Conservation (phyloP, 2,329 filamentous ascomycete genomes). For the Epichloe sp. region DNA sequence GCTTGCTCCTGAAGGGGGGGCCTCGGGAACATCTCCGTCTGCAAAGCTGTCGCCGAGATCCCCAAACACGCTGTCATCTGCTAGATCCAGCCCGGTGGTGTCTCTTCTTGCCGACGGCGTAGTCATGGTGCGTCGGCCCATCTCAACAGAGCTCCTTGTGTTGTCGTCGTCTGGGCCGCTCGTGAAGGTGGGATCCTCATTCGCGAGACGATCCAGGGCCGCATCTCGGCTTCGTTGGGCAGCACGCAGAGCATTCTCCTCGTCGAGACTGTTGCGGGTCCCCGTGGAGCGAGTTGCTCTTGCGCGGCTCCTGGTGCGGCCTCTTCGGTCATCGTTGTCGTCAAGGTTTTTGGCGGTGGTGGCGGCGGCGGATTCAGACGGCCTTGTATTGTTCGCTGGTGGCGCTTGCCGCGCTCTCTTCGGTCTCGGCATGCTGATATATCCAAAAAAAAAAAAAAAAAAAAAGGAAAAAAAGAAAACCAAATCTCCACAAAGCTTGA, state of each 20-base stretch:
- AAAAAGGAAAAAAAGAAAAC: no score
- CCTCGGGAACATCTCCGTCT: conserved; percentile 22
- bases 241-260: conserved; percentile 15
- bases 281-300: conserved; percentile 7
- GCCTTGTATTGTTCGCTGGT: background rate
- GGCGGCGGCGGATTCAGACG: background rate
- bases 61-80: conserved; percentile 35
- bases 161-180: conserved; percentile 16
- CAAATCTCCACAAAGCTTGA: no score
- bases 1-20: conserved; percentile 27
- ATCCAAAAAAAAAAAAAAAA: background rate
- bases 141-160: conserved; percentile 22
- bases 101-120: conserved; percentile 26
- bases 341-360: background rate
- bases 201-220: conserved; percentile 23
- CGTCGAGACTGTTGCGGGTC: conserved; percentile 9
- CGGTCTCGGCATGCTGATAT: conserved; percentile 8
- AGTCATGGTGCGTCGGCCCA: conserved; percentile 22
- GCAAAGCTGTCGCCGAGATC: conserved; percentile 30
- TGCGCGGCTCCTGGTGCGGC: conserved; percentile 11
- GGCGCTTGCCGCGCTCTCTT: conserved; percentile 7
- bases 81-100: conserved; percentile 34
- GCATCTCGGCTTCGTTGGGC: conserved; percentile 21
- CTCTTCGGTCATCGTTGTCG: conserved; percentile 14
- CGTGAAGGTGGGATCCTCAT: conserved; percentile 20